phyloP scores from a whole-genome alignment of 495 filamentous ascomycete species.

The Ascobolus immersus region DNA sequence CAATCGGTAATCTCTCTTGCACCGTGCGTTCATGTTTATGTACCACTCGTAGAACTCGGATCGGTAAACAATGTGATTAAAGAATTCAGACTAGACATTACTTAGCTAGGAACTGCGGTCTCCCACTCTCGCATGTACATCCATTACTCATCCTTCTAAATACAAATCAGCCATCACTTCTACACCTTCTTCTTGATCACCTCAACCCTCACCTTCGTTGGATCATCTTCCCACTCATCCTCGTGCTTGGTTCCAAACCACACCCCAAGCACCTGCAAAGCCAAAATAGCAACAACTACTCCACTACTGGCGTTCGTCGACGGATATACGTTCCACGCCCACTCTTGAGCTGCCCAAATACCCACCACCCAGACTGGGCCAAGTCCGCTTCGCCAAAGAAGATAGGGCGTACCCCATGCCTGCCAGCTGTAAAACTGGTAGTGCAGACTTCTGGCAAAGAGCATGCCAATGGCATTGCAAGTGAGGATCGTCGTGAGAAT shows the following conservation, averaged over 20 bases:
- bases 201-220: not conserved
- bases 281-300: slow-evolving; percentile 47
- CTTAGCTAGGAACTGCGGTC: no score
- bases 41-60: no score
- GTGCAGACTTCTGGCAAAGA: slow-evolving; percentile 76
- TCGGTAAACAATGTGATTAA: no score
- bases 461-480: slow-evolving; percentile 58
- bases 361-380: slow-evolving; percentile 45
- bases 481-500: slow-evolving; percentile 55
- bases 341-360: slow-evolving; percentile 69
- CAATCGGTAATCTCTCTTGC: no score
- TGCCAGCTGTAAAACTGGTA: slow-evolving; percentile 95
- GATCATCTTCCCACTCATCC: slow-evolving; percentile 8
- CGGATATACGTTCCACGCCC: slow-evolving; percentile 94
- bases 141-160: slow-evolving; percentile 1
- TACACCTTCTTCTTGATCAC: not conserved
- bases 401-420: slow-evolving; percentile 72
- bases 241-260: slow-evolving; percentile 34
- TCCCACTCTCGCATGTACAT: not conserved
- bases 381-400: slow-evolving; percentile 58
- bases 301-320: slow-evolving; percentile 57
- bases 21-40: no score
- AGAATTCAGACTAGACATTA: no score
- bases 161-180: no score
- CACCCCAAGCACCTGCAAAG: slow-evolving; percentile 33